Conservation (phyloP, 2,329 filamentous ascomycete genomes). For the Xylariomycetidae sp. region DNA sequence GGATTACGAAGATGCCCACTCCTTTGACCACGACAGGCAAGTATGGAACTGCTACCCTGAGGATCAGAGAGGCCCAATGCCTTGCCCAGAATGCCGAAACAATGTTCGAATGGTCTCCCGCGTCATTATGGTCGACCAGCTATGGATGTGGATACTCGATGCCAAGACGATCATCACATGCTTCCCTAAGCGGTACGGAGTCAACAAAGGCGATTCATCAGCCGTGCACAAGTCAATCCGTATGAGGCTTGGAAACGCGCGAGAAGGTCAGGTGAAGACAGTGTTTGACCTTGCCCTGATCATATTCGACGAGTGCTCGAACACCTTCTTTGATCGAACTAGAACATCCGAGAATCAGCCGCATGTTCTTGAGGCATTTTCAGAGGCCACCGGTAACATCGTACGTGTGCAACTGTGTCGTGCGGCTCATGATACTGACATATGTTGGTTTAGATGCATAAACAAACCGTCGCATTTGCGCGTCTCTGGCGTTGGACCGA, state of each 20-base stretch:
- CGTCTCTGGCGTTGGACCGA: conserved; percentile 33
- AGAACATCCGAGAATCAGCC: conserved; percentile 28
- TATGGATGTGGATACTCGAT: conserved; percentile 40
- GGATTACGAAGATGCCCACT: not conserved
- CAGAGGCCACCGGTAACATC: conserved; percentile 35
- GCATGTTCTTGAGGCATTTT: conserved; percentile 37
- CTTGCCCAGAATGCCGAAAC: conserved; percentile 4
- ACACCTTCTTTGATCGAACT: conserved; percentile 35
- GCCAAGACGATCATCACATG: conserved; percentile 33
- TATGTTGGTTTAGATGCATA: conserved; percentile 24
- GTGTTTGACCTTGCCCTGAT: conserved; percentile 38
- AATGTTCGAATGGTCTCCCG: conserved; percentile 10
- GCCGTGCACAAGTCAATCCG: conserved; percentile 38
- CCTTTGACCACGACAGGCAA: not conserved
- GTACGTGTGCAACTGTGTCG: conserved; percentile 23
- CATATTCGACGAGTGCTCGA: conserved; percentile 37
- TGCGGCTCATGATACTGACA: conserved; percentile 1
- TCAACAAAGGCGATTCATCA: conserved; percentile 34
- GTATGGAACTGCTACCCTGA: conserved; percentile 5
- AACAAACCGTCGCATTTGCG: conserved; percentile 34
- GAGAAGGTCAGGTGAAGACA: conserved; percentile 26
- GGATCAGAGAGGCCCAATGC: not conserved
- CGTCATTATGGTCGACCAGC: conserved; percentile 39
- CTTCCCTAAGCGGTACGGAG: conserved; percentile 39
- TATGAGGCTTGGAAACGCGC: conserved; percentile 19